Percentiles rank a stretch among this genome's conserved stretches.
These are phyloP conservation scores for Gremmenia infestans DNA, from an alignment of 2,329 filamentous ascomycete genomes.

Conservation along the genomic window DNA sequence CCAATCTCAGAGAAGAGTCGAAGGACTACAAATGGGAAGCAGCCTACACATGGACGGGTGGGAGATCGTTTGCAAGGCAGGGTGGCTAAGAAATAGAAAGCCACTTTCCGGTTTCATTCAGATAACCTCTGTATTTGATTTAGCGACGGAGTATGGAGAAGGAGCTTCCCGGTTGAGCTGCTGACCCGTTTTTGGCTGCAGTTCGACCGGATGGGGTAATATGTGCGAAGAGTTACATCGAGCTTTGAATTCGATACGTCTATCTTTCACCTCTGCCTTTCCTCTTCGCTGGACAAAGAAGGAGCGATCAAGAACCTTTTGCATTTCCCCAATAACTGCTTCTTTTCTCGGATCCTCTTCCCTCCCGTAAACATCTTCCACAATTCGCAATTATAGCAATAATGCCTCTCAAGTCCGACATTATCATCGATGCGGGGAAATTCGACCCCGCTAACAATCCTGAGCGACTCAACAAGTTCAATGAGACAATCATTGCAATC, in stretches of 20 bases:
- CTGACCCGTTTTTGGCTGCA: too few species aligned
- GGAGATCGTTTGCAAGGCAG: slow-evolving; percentile 17
- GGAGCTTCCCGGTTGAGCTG: too few species aligned
- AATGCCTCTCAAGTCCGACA: slow-evolving; percentile 35
- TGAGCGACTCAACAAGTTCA: slow-evolving; percentile 39
- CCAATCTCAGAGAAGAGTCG: slow-evolving; percentile 11
- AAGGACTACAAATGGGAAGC: slow-evolving; percentile 18
- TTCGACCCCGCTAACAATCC: slow-evolving; percentile 38
- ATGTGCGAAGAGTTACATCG: too few species aligned
- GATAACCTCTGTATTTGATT: too few species aligned
- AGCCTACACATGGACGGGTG: slow-evolving; percentile 9
- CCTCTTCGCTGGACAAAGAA: too few species aligned
- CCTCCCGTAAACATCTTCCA: neutral
- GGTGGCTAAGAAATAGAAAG: slow-evolving; percentile 13
- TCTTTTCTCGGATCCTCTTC: neutral
- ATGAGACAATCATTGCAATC: slow-evolving; percentile 31
- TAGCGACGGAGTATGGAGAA: too few species aligned
- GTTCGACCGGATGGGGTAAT: too few species aligned
- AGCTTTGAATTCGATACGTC: too few species aligned
- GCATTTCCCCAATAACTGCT: neutral
- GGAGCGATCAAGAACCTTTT: neutral
- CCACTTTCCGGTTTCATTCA: neutral
- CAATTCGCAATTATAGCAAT: neutral
- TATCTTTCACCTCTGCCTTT: too few species aligned
- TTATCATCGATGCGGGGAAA: slow-evolving; percentile 38